Percentiles rank a stretch among this genome's conserved stretches.
Conservation (phyloP, 208 protist species). For the Leishmania arabica region DNA sequence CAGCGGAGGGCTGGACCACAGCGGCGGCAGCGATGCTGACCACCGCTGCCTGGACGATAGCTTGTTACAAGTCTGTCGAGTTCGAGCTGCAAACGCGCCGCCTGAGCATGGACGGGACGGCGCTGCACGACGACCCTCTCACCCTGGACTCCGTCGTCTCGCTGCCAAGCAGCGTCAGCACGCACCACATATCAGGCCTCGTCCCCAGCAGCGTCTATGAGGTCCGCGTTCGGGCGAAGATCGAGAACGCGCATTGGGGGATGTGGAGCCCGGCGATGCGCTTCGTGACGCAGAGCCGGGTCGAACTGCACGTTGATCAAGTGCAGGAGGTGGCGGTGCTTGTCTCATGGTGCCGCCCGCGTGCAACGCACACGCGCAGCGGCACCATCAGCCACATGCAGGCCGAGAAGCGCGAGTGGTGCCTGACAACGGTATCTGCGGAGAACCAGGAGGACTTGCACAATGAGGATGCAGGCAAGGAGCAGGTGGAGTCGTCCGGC, state of each 20-base stretch:
- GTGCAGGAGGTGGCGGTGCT: constrained; percentile 77
- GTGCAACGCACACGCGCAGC: constrained; percentile 41
- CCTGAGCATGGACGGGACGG: constrained; percentile 54
- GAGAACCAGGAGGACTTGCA: constrained; percentile 11
- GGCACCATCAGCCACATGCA: background rate
- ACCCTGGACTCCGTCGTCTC: constrained; percentile 58
- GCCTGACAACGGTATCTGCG: background rate
- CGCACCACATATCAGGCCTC: constrained; percentile 68
- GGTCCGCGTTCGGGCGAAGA: constrained; percentile 75
- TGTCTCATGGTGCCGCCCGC: constrained; percentile 78
- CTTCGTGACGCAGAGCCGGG: constrained; percentile 82
- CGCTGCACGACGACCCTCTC: constrained; percentile 56
- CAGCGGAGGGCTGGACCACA: background rate
- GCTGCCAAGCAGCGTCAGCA: constrained; percentile 45
- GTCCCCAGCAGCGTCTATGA: constrained; percentile 87
- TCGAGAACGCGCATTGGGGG: constrained; percentile 79
- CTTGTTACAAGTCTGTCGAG: constrained; percentile 39
- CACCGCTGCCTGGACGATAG: constrained; percentile 14
- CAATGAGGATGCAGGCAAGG: constrained; percentile 17
- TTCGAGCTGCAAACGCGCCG: constrained; percentile 81
- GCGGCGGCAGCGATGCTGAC: constrained; percentile 11
- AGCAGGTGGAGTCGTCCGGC: background rate
- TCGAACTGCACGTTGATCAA: constrained; percentile 67
- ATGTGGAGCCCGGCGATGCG: constrained; percentile 80
- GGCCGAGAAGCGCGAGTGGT: constrained; percentile 1